Evolutionary conservation across 2,329 filamentous ascomycete genomes (phyloP).

Genomic region (Neocatenulostroma microsporum): DNA sequence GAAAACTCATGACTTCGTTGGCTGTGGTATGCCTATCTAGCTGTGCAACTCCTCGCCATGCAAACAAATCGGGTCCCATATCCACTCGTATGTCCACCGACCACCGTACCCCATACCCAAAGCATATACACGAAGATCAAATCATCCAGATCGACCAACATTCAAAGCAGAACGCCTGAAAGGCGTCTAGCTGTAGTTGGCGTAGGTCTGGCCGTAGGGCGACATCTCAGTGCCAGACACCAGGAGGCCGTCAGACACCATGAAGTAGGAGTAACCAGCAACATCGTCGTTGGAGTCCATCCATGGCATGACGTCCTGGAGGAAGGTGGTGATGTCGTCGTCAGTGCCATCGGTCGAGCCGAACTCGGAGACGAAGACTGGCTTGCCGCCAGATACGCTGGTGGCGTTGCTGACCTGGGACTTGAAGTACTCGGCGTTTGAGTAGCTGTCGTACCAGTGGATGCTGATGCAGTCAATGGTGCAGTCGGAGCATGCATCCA

Average conservation of each 20-base stretch:
- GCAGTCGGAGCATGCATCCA: constrained; percentile 48
- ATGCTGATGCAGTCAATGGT: constrained; percentile 53
- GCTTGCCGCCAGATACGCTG: constrained; percentile 28
- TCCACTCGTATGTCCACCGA: constrained; percentile 1
- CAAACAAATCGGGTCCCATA: not conserved
- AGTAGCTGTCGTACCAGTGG: constrained; percentile 54
- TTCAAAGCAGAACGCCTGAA: not conserved
- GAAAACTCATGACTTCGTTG: constrained; percentile 5
- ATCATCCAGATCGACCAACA: not conserved
- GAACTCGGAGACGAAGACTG: constrained; percentile 61
- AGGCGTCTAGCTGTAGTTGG: constrained; percentile 8
- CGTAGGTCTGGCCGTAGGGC: constrained; percentile 25
- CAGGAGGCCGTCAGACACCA: constrained; percentile 30
- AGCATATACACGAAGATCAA: constrained; percentile 1
- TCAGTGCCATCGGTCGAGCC: constrained; percentile 42
- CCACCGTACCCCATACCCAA: too few species aligned
- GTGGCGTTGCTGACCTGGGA: constrained; percentile 43
- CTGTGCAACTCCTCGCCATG: constrained; percentile 1
- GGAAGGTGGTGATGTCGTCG: constrained; percentile 40
- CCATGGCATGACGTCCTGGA: constrained; percentile 42
- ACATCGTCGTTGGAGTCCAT: constrained; percentile 22
- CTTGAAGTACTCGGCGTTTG: constrained; percentile 47
- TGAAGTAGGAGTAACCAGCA: constrained; percentile 33
- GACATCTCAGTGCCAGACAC: constrained; percentile 25
- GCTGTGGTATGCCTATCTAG: constrained; percentile 4